phyloP scores from a whole-genome alignment of 495 filamentous ascomycete species.

The Durotheca rogersii region DNA sequence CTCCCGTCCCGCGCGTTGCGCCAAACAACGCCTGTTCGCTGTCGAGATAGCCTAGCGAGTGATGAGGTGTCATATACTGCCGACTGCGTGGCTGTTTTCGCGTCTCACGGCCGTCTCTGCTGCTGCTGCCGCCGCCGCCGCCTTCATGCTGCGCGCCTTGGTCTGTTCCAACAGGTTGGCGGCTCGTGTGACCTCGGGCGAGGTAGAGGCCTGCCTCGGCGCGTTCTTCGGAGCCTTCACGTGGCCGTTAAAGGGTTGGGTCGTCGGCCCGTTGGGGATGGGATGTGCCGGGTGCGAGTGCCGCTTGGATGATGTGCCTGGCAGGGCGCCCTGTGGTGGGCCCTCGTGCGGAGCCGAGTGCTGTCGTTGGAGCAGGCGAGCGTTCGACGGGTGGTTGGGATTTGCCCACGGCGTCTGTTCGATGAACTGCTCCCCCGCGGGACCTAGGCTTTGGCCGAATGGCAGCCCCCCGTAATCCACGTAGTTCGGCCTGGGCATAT shows the following conservation, averaged over 20 bases:
- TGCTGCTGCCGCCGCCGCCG: constrained; percentile 24
- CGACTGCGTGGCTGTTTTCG: constrained; percentile 24
- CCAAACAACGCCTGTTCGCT: constrained; percentile 7
- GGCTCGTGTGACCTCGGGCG: constrained; percentile 35
- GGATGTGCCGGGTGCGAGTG: constrained; percentile 37
- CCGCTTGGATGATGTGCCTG: constrained; percentile 34
- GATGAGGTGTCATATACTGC: constrained; percentile 15
- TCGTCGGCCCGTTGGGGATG: constrained; percentile 31
- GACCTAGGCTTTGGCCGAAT: constrained; percentile 47
- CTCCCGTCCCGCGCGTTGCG: no score
- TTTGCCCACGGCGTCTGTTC: constrained; percentile 87
- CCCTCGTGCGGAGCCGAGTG: constrained; percentile 35
- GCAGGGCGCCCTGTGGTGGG: constrained; percentile 18
- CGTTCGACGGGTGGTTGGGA: constrained; percentile 69
- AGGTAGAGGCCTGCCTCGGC: constrained; percentile 29
- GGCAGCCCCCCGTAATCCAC: constrained; percentile 41
- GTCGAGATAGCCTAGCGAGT: constrained; percentile 3
- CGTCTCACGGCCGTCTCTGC: constrained; percentile 20
- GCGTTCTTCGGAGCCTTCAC: constrained; percentile 23
- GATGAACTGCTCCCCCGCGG: constrained; percentile 79
- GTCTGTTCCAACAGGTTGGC: constrained; percentile 34
- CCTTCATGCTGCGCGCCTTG: constrained; percentile 28
- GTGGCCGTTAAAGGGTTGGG: constrained; percentile 28
- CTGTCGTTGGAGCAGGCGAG: constrained; percentile 56
- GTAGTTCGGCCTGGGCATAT: constrained; percentile 28